These are phyloP conservation scores for Pythium phragmiticola DNA, from an alignment of 352 stramenopile species.

Conservation along the genomic window DNA sequence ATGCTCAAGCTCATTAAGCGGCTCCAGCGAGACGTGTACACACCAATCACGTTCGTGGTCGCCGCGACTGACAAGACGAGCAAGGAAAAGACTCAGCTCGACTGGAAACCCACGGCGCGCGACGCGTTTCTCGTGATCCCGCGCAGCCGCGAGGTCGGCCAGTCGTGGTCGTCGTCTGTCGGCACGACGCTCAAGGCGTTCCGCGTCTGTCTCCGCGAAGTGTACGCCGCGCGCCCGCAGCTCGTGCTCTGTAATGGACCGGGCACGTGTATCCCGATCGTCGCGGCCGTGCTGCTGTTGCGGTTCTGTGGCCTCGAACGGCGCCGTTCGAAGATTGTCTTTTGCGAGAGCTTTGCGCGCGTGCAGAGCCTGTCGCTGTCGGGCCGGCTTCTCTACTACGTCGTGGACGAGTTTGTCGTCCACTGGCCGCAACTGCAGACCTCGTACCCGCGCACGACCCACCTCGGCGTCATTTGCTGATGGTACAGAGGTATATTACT, in stretches of 20 bases:
- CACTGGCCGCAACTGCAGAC: constrained; percentile 91
- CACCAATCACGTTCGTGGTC: constrained; percentile 87
- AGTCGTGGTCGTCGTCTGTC: constrained; percentile 90
- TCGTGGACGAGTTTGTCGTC: constrained; percentile 93
- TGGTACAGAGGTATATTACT: not conserved
- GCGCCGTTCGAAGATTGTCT: constrained; percentile 82
- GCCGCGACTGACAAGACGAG: constrained; percentile 92
- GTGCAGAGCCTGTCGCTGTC: constrained; percentile 92
- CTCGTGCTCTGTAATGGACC: constrained; percentile 95
- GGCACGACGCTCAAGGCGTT: constrained; percentile 87
- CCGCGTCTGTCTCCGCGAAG: constrained; percentile 65
- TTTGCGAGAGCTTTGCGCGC: constrained; percentile 94
- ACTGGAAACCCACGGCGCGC: constrained; percentile 46
- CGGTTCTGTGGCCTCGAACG: constrained; percentile 72
- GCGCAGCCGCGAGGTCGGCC: constrained; percentile 92
- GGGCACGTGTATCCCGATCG: constrained; percentile 93
- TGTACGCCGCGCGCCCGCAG: constrained; percentile 73
- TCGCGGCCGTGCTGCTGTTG: constrained; percentile 79
- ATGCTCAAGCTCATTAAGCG: constrained; percentile 92
- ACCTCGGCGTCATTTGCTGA: constrained; percentile 89
- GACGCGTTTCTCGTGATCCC: constrained; percentile 85
- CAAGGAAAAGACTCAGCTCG: constrained; percentile 62
- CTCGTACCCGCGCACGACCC: constrained; percentile 79
- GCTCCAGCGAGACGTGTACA: constrained; percentile 77
- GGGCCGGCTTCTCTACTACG: constrained; percentile 91